Conservation (phyloP, 2,329 filamentous ascomycete species). For the Chaetomiaceae sp. region DNA sequence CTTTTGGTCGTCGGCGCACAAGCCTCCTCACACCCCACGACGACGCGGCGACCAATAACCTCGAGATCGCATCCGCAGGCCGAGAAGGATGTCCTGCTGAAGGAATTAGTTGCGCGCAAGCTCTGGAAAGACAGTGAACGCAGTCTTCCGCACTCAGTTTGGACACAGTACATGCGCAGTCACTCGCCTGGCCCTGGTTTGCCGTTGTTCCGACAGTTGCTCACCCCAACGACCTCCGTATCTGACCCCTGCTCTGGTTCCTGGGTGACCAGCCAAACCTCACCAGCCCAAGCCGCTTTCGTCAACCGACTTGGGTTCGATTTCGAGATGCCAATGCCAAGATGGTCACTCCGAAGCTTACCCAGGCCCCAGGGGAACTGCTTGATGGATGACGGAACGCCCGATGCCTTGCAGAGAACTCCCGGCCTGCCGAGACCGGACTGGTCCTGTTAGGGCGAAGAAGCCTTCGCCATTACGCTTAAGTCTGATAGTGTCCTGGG, state of each 20-base stretch:
- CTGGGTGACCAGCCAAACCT: slow-evolving; percentile 2
- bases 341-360: slow-evolving; percentile 4
- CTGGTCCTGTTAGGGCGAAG: neutral
- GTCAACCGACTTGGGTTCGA: slow-evolving; percentile 10
- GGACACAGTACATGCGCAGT: neutral
- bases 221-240: neutral
- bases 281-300: slow-evolving; percentile 13
- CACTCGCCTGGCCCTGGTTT: slow-evolving; percentile 19
- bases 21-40: slow-evolving; percentile 7
- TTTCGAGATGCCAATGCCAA: slow-evolving; percentile 11
- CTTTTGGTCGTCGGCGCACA: slow-evolving; percentile 3
- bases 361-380: neutral
- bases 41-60: neutral
- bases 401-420: slow-evolving; percentile 7
- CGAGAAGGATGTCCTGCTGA: neutral
- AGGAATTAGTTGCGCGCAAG: neutral
- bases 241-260: slow-evolving; percentile 3
- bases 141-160: too few species aligned
- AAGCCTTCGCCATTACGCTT: neutral
- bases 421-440: slow-evolving; percentile 12
- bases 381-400: slow-evolving; percentile 3
- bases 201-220: slow-evolving; percentile 22
- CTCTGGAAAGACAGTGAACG: too few species aligned
- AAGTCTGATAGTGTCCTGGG: neutral
- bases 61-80: neutral